These are phyloP conservation scores for Elongisporangium prolatum DNA, from an alignment of 352 stramenopile species.

Conservation along the genomic window DNA sequence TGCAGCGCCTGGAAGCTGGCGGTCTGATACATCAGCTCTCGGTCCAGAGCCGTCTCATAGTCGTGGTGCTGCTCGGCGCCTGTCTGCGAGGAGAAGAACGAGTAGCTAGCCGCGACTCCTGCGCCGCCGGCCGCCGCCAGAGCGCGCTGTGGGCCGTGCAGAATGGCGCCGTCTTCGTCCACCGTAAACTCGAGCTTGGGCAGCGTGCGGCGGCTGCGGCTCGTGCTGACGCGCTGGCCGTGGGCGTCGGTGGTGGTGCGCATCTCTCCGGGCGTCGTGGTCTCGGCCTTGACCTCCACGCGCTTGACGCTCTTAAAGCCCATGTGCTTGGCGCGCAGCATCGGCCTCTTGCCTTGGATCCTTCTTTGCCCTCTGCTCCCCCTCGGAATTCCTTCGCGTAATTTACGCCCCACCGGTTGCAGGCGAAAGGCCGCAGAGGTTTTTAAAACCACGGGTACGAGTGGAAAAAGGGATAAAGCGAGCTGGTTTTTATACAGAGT, in stretches of 20 bases:
- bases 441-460: neutral
- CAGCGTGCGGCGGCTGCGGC: slow-evolving; percentile 57
- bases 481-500: neutral
- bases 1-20: slow-evolving; percentile 51
- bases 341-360: slow-evolving; percentile 11
- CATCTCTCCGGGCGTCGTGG: slow-evolving; percentile 72
- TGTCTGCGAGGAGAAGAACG: neutral
- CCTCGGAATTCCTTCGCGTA: neutral
- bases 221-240: slow-evolving; percentile 53
- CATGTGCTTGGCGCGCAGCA: slow-evolving; percentile 78
- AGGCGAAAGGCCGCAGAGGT: neutral
- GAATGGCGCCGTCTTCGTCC: slow-evolving; percentile 74
- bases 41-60: slow-evolving; percentile 23
- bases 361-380: slow-evolving; percentile 1
- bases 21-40: slow-evolving; percentile 30
- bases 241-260: slow-evolving; percentile 65
- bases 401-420: neutral
- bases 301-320: slow-evolving; percentile 75
- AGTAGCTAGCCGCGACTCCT: neutral
- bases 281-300: slow-evolving; percentile 86
- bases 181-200: slow-evolving; percentile 84
- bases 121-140: slow-evolving; percentile 7
- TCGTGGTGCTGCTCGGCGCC: slow-evolving; percentile 1
- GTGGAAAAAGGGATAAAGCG: neutral
- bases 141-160: slow-evolving; percentile 68